phyloP scores from a whole-genome alignment of 1,284 basidiomycete species.

The Apiotrichum montevideense region DNA sequence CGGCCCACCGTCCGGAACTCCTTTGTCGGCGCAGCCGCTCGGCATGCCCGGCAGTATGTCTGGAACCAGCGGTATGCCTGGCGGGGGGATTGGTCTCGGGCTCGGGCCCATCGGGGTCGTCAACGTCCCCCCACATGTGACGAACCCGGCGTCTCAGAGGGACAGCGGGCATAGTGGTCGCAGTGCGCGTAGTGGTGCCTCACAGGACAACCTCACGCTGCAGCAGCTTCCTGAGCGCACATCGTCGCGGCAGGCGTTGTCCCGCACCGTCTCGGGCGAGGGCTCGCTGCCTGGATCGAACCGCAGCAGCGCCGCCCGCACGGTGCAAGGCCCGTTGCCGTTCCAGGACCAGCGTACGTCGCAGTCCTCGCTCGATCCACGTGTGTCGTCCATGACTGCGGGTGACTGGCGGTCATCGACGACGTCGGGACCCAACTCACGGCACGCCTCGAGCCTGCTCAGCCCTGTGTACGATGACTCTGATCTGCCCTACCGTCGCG shows the following conservation, averaged over 20 bases:
- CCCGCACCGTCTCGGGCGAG: not conserved
- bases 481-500: not conserved
- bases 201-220: not conserved
- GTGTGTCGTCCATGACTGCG: too few relatives aligned
- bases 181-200: not conserved
- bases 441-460: not conserved
- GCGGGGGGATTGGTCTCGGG: not conserved
- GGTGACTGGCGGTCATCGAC: too few relatives aligned
- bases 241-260: not conserved
- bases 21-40: too few relatives aligned
- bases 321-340: too few relatives aligned
- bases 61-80: not conserved
- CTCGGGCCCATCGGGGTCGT: not conserved
- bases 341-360: too few relatives aligned
- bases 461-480: not conserved
- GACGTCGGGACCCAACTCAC: not conserved
- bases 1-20: too few relatives aligned
- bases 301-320: not conserved
- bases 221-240: not conserved
- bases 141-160: not conserved
- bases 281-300: not conserved
- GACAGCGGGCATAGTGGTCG: not conserved
- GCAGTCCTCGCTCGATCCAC: too few relatives aligned
- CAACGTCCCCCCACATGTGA: too few relatives aligned
- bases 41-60: too few relatives aligned